Evolutionary conservation across 306 rosid species (phyloP).

Genomic region (Cucumis cinereus): DNA sequence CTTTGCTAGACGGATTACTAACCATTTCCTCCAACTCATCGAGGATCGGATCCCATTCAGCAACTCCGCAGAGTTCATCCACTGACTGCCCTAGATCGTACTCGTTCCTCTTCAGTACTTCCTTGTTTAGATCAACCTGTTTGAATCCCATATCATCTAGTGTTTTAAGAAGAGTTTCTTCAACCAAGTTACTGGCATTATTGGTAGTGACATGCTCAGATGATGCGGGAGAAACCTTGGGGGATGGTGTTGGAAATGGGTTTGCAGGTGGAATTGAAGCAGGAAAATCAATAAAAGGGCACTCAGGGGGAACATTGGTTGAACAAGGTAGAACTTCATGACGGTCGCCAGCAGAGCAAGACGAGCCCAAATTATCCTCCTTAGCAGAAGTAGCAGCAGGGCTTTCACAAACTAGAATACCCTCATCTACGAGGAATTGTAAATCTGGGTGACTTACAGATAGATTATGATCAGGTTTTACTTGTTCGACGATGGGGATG

Average conservation of each 20-base stretch:
- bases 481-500: conserved; percentile 13
- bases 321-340: conserved; percentile 5
- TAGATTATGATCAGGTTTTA: conserved; percentile 19
- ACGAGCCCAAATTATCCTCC: background rate
- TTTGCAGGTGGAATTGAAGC: conserved; percentile 10
- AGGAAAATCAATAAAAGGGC: conserved; percentile 32
- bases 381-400: background rate
- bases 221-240: conserved; percentile 16
- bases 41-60: conserved; percentile 84
- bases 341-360: background rate
- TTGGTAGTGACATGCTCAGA: conserved; percentile 16
- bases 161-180: conserved; percentile 63
- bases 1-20: conserved; percentile 23
- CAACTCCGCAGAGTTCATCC: conserved; percentile 65
- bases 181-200: conserved; percentile 10
- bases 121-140: conserved; percentile 63
- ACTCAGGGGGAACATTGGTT: conserved; percentile 21
- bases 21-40: conserved; percentile 81
- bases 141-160: conserved; percentile 80
- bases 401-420: conserved; percentile 27
- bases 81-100: conserved; percentile 63
- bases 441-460: conserved; percentile 22
- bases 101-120: conserved; percentile 52
- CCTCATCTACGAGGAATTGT: conserved; percentile 21
- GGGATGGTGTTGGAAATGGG: conserved; percentile 5